Base-by-base conservation (phyloP, 352 stramenopile species). In the Phytophthora pisi region DNA sequence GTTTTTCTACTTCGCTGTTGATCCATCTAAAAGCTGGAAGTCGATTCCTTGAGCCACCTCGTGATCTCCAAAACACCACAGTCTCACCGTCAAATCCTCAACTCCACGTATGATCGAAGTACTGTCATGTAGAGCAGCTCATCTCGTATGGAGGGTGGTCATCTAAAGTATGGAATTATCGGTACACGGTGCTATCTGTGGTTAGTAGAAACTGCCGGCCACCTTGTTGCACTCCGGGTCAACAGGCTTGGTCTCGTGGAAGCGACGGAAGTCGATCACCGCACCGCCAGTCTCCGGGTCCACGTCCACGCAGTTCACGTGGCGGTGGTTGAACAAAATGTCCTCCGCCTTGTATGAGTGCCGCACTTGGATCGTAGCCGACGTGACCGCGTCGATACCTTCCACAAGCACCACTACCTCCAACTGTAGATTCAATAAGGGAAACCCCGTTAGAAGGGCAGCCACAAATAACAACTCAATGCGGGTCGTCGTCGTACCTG, bases 321-420 rank as follows among this genome's bases (percentile, higher is more conserved):
- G 98, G 51, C 86, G 92, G 45, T 97, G 82, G 80, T 99, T 85
- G 69, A 97, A 98, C 46, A 89, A 58, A 47, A 99, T 92, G 59
- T 99, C 95, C 13, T 92, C 82, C 4, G 77, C 64, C 72, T 91
- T 95, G 81, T 98, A 99, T 18, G 94, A 98, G 81, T 99, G 97
- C 18, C 96, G 84, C 49, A 98, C 93, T 70, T 99, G 97, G 49
- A 98, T 94, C 31, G 92, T 97, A 50, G 91, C 82, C n/a, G 90
- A 97, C 20, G 96, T 98, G 31, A 98, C 84, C 26, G 96, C 93
- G 60, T 98, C 96, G 26, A 97, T 98, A 26, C 96, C 96, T 79
- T 99, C 96, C 2, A 99, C 82, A 36, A 98, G 78, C 34, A 99
- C 93, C n/a, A 99, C 88, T 52, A 99, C 88, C 81, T 99, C 97